phyloP scores from a whole-genome alignment of 78 protist genomes.

The Monocercomonoides exilis region DNA sequence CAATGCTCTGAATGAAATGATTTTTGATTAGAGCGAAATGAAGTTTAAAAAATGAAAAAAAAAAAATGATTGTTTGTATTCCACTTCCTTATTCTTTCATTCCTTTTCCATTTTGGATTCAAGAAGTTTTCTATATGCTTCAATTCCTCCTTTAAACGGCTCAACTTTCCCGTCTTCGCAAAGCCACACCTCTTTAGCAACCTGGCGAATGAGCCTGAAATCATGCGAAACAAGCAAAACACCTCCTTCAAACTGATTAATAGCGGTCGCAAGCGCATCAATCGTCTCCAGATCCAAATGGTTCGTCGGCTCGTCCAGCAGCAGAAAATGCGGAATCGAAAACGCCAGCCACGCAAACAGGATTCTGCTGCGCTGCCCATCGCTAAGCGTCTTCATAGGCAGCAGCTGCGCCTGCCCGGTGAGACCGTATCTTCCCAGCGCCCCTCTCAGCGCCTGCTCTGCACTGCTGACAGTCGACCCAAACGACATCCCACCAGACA shows the following conservation, averaged over 20 bases:
- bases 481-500: not conserved
- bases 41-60: too few relatives aligned
- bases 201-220: conserved; percentile 58
- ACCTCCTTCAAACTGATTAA: conserved; percentile 62
- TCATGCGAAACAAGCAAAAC: conserved; percentile 72
- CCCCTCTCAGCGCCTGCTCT: conserved; percentile 9
- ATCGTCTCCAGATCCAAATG: conserved; percentile 34
- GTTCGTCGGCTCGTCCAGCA: conserved; percentile 51
- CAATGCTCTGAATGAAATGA: too few relatives aligned
- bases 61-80: too few relatives aligned
- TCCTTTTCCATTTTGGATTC: not conserved
- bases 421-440: conserved; percentile 4
- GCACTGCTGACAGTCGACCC: not conserved
- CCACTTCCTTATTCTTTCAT: too few relatives aligned
- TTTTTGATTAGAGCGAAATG: too few relatives aligned
- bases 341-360: not conserved
- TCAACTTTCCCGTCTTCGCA: conserved; percentile 52
- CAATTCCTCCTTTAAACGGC: conserved; percentile 50
- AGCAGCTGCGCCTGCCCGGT: not conserved
- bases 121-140: conserved; percentile 43
- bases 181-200: conserved; percentile 67
- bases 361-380: not conserved
- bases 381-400: not conserved
- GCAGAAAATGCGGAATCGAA: conserved; percentile 31
- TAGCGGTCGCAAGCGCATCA: conserved; percentile 61